Conservation (phyloP, 176 grass and related monocot species). For the Avena sativa region DNA sequence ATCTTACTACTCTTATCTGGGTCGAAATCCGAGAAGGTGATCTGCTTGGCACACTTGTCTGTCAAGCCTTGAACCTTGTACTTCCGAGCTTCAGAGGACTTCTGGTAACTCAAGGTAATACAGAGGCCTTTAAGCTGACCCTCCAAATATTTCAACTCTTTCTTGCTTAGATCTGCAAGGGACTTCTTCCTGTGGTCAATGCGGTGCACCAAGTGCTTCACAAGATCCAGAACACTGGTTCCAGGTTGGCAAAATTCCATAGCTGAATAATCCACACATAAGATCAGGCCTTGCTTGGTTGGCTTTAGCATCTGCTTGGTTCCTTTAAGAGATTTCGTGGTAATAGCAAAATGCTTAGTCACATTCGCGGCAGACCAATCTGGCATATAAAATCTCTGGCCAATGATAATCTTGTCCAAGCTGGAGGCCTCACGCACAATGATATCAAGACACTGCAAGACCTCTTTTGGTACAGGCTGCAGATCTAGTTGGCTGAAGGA, state of each 20-base stretch:
- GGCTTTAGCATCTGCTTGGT: slow-evolving; percentile 45
- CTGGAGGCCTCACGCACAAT: slow-evolving; percentile 58
- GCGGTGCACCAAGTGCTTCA: not conserved
- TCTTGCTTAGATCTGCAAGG: not conserved
- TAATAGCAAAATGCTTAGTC: not conserved
- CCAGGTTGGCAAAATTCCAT: slow-evolving; percentile 50
- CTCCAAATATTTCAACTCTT: slow-evolving; percentile 15
- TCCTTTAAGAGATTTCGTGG: slow-evolving; percentile 42
- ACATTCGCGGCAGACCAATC: not conserved
- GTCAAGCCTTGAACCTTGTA: slow-evolving; percentile 55
- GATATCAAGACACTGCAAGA: slow-evolving; percentile 54
- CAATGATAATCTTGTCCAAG: slow-evolving; percentile 42
- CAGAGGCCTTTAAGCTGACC: slow-evolving; percentile 40
- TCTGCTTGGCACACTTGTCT: slow-evolving; percentile 12
- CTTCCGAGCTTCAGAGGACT: slow-evolving; percentile 26
- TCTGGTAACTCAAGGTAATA: slow-evolving; percentile 50
- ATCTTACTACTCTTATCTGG: not conserved
- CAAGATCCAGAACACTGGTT: slow-evolving; percentile 32
- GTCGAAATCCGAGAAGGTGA: slow-evolving; percentile 46
- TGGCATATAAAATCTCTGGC: slow-evolving; percentile 40
- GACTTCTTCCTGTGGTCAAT: not conserved
- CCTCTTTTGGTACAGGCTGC: slow-evolving; percentile 37
- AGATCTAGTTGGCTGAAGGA: slow-evolving; percentile 37
- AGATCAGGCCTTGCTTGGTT: slow-evolving; percentile 45
- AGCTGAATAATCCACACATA: slow-evolving; percentile 49